A percentile compares a stretch with the other conserved stretches of the same genome.
phyloP scores from a whole-genome alignment of 306 rosid species.

The Chamaecrista fasciculata region DNA sequence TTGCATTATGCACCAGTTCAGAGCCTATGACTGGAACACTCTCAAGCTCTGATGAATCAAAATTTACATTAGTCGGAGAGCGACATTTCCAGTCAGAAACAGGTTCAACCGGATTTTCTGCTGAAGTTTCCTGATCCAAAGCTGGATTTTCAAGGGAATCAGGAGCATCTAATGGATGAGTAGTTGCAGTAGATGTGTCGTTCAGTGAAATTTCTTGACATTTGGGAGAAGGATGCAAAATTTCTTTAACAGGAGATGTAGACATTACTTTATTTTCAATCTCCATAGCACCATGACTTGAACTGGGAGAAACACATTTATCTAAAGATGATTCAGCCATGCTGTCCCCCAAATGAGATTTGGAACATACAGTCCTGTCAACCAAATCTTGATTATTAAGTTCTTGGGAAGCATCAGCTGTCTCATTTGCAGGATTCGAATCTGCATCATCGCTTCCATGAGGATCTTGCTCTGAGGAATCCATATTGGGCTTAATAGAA shows the following conservation, averaged over 20 bases:
- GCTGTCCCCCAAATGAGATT: slow-evolving; percentile 38
- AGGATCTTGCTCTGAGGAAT: slow-evolving; percentile 44
- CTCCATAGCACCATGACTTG: slow-evolving; percentile 9
- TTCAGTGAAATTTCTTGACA: slow-evolving; percentile 15
- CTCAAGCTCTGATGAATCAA: slow-evolving; percentile 32
- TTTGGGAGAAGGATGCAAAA: slow-evolving; percentile 30
- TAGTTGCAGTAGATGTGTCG: slow-evolving; percentile 17
- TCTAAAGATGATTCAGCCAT: slow-evolving; percentile 35
- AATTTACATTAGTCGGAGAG: not conserved
- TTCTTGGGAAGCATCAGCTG: slow-evolving; percentile 42
- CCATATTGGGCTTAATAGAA: slow-evolving; percentile 33
- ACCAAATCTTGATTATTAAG: slow-evolving; percentile 28
- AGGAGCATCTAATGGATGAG: slow-evolving; percentile 31
- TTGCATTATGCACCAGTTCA: slow-evolving; percentile 26
- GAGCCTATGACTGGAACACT: slow-evolving; percentile 23
- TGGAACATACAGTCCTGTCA: slow-evolving; percentile 27
- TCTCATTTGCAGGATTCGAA: slow-evolving; percentile 40
- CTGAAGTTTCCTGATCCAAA: slow-evolving; percentile 35
- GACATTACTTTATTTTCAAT: slow-evolving; percentile 12
- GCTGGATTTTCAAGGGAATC: slow-evolving; percentile 29
- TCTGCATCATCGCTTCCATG: slow-evolving; percentile 42
- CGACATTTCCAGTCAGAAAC: slow-evolving; percentile 31
- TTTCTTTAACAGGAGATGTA: slow-evolving; percentile 23
- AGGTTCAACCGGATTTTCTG: slow-evolving; percentile 37
- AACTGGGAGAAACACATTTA: slow-evolving; percentile 35